These are phyloP conservation scores for Rhynchospora breviuscula DNA, from an alignment of 176 grass and related monocot genomes.

Conservation along the genomic window DNA sequence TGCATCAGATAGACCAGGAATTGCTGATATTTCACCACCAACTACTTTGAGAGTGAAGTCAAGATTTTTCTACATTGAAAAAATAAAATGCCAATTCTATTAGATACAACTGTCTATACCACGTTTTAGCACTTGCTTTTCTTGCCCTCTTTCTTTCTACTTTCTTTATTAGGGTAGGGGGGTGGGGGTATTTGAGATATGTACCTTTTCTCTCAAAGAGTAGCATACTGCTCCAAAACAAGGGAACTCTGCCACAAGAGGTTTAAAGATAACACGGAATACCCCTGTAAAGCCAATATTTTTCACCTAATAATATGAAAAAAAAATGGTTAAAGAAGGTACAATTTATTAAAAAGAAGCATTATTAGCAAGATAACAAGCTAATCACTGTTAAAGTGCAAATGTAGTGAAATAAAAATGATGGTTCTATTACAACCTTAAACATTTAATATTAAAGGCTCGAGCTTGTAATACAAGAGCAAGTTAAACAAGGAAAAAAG, in stretches of 20 bases:
- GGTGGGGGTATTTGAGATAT: constrained; percentile 2
- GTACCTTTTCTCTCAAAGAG: constrained; percentile 96
- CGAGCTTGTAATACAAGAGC: neutral
- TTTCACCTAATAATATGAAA: constrained; percentile 63
- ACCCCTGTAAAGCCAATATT: constrained; percentile 88
- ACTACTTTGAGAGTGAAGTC: constrained; percentile 89
- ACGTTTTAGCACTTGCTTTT: neutral
- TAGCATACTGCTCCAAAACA: constrained; percentile 87
- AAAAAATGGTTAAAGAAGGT: neutral
- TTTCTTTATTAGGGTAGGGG: neutral
- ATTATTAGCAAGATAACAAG: neutral
- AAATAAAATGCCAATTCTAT: constrained; percentile 25
- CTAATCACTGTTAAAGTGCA: neutral
- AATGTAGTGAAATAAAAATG: neutral
- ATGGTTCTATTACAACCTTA: neutral
- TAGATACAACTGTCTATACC: neutral
- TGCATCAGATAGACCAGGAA: constrained; percentile 99
- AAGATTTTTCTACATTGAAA: constrained; percentile 76
- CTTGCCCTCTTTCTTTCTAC: too few species aligned
- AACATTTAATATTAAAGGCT: neutral
- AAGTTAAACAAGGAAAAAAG: neutral
- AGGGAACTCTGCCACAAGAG: constrained; percentile 62
- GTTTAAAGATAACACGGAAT: constrained; percentile 78
- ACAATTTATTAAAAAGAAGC: neutral
- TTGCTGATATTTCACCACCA: constrained; percentile 90